Evolutionary conservation across 352 stramenopile species (phyloP), one percentile per base, ranked within the genome.

Genomic region (Phytophthora aleatoria): DNA sequence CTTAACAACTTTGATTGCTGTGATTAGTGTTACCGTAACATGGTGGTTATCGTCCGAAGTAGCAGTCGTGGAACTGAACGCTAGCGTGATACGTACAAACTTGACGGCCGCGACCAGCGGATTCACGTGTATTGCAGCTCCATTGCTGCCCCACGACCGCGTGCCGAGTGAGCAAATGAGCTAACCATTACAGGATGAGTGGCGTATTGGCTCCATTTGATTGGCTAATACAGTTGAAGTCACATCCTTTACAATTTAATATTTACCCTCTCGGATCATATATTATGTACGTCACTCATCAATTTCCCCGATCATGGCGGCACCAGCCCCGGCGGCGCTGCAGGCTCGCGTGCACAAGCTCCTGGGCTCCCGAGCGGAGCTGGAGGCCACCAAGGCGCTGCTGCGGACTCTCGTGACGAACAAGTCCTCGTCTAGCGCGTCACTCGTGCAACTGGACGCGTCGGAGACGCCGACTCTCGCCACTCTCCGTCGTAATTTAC

Each of bases 291-390:
- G n/a, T 33, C 39, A 7, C 9, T 15, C 31, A 33, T 26, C 27
- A 55, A 20, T 20, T 20, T 20, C 20, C 20, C 20, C 20, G 20
- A 20, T 26, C 16, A 74, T 71, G 64, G 39, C 69, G 43, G 56
- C 57, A 13, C 12, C 62, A 16, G 61, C 65, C 27, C 42, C 65
- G 57, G 60, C 62, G 20, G 74, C 74, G 33, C 73, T 91, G 39
- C 71, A 86, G 49, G 57, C 77, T 33, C 83, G 80, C 49, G 83
- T 91, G 59, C 68, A 84, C 52, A 89, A 88, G 62, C 77, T 91
- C 24, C 64, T 91, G 60, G 57, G 66, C 60, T 91, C 83, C 24
- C 80, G 77, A 30, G 50, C 76, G 1, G 83, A 91, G 71, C 63
- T 90, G 50, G 76, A 90, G 66, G 74, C 83, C 53, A 84, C 83